Evolutionary conservation across 2,329 filamentous ascomycete species (phyloP).

Genomic region (Diaporthe eres): DNA sequence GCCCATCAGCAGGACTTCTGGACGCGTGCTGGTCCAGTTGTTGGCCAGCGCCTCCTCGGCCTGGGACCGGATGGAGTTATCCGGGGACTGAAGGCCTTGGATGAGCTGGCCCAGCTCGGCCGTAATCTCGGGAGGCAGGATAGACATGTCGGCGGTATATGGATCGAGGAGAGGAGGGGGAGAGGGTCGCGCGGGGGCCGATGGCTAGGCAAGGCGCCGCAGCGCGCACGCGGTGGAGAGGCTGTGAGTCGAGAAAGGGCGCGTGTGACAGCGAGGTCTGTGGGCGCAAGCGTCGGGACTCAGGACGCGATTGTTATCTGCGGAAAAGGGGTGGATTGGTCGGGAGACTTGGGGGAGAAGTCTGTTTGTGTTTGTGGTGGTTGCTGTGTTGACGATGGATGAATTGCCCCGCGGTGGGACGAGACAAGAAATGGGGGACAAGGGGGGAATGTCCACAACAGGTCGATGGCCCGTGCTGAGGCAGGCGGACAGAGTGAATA

Average conservation of each 20-base stretch:
- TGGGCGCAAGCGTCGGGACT: slow-evolving; percentile 2
- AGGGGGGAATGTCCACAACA: slow-evolving; percentile 9
- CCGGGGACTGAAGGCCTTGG: slow-evolving; percentile 87
- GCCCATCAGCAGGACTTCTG: slow-evolving; percentile 93
- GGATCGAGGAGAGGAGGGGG: slow-evolving; percentile 24
- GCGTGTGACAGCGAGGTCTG: slow-evolving; percentile 34
- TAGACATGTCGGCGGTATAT: slow-evolving; percentile 73
- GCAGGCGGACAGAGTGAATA: slow-evolving; percentile 19
- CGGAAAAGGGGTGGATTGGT: neutral
- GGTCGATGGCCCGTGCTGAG: slow-evolving; percentile 24
- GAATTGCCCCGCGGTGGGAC: slow-evolving; percentile 30
- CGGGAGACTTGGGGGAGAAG: neutral
- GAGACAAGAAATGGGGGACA: slow-evolving; percentile 20
- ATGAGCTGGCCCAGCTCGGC: slow-evolving; percentile 88
- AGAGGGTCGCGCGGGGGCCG: slow-evolving; percentile 33
- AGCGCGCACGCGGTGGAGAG: slow-evolving; percentile 38
- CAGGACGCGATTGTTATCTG: slow-evolving; percentile 6
- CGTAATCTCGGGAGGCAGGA: slow-evolving; percentile 87
- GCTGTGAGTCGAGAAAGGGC: slow-evolving; percentile 25
- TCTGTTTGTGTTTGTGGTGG: slow-evolving; percentile 9
- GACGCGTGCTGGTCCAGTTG: slow-evolving; percentile 87
- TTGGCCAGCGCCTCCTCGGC: slow-evolving; percentile 92
- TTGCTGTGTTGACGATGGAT: slow-evolving; percentile 34
- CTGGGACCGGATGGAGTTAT: slow-evolving; percentile 87
- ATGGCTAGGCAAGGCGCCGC: slow-evolving; percentile 41